Evolutionary conservation across 176 grass and related monocot species (phyloP), one percentile per base, ranked within the genome.

Genomic region (Triticum dicoccoides): DNA sequence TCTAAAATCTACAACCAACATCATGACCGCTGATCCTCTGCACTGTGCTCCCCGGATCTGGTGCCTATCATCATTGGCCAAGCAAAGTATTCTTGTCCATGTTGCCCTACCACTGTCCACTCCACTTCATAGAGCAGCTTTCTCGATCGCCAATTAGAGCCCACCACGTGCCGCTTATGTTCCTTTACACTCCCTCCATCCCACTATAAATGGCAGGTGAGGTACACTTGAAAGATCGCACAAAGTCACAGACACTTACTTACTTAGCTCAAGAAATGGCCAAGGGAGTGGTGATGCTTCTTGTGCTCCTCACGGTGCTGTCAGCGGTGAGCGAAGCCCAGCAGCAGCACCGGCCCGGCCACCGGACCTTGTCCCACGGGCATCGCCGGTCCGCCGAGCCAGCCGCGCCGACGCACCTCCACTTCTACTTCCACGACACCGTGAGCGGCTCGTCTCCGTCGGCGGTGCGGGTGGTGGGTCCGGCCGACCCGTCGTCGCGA

Each of bases 401-500:
- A 0, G 64, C 38, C 0, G 2, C 63, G 0, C 21, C 71, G 4
- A 91, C 87, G 0, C 94, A 96, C 70, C 80, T 96, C 23, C 87
- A 92, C 84, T 91, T 96, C 78, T 93, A 45, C 87, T 93, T 93
- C 85, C 94, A 96, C 76, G 91, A 96, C 85, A 89, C 89, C 61
- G 67, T 91, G 73, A 90, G 91, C 73, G 89, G 91, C 9, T 65
- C 79, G 13, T 90, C 85, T 2, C 84, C 87, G 12, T 84, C 94
- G n/a, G 78, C 89, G 9, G 66, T 92, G 61, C 42, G 44, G 0
- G 88, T 92, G 6, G 52, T 78, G 64, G 14, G 32, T 5, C 82
- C 91, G 29, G 74, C 89, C 4, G 5, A 42, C 13, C 5, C 82
- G 0, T 37, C 89, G 13, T 37, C 74, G 0, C 27, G 0, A 49